Evolutionary conservation across 768 basidiomycete species (phyloP), one percentile per base, ranked within the genome.

Genomic region (Amanita pallidorosea): DNA sequence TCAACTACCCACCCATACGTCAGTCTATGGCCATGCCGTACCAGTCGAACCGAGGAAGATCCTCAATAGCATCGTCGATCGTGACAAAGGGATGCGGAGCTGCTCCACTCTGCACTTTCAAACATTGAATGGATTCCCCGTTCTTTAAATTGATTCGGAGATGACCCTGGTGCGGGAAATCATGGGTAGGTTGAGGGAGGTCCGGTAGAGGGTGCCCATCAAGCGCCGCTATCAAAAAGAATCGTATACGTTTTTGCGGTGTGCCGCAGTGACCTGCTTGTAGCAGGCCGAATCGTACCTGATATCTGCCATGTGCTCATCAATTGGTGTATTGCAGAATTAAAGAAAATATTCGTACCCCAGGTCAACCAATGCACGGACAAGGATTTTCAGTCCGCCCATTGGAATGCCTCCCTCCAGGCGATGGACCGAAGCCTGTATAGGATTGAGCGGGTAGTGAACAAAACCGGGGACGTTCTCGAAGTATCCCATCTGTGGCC

Each of bases 21-120:
- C 31, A 33, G 25, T 18, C 4, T 17, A 1, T 33, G 11, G 34
- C n/a, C 29, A 25, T 29, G 53, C 49, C 69, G 7, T 59, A 87
- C 88, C 86, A 90, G 51, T 91, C 83, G 61, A 83, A 91, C 3
- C 63, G 71, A 2, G 77, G 80, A 7, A 91, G 67, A 60, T 91
- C 88, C 2, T 73, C 67, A 45, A 90, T 87, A 1, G 88, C 85
- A 59, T 88, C 86, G 18, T 76, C 73, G 37, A 88, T 74, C 0
- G 78, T 76, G 18, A 88, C 77, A 55, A 69, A 69, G 7, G 66
- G 68, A 60, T 82, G 78, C 0, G 76, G 74, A 1, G 80, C 81
- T 2, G 70, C 71, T 0, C 86, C 85, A 18, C 57, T 53, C 3
- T 63, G 58, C 0, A 71, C 69, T 11, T 65, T 67, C 15, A 85